Conservation (phyloP, 148 eudicot species). For the Silene uniflora region DNA sequence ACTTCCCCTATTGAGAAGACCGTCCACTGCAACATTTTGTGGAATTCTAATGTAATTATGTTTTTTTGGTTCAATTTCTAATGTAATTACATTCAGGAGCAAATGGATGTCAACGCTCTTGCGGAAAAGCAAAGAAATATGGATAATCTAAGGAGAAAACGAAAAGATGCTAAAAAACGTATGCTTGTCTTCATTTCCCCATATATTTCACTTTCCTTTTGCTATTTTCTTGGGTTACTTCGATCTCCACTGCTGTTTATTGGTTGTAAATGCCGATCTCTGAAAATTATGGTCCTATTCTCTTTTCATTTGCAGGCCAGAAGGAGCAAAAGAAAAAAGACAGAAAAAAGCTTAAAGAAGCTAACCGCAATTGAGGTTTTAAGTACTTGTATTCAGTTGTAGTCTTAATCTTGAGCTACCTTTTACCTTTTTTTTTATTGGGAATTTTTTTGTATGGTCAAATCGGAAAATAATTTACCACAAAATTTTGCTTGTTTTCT, state of each 20-base stretch:
- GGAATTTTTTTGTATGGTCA: neutral
- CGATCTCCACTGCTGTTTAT: neutral
- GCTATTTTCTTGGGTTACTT: neutral
- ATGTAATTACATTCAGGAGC: conserved; percentile 30
- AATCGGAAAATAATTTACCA: neutral
- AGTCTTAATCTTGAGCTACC: neutral
- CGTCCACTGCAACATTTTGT: neutral
- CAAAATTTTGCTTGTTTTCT: neutral
- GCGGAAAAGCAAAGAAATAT: conserved; percentile 58
- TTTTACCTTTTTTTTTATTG: neutral
- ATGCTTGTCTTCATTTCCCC: neutral
- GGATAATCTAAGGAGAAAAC: conserved; percentile 59
- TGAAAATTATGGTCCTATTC: neutral
- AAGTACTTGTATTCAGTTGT: too few relatives aligned
- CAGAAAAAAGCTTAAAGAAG: conserved; percentile 37
- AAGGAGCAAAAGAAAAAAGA: conserved; percentile 63
- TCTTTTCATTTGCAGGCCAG: conserved; percentile 42
- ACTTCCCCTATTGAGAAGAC: neutral
- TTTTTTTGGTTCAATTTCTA: too few relatives aligned
- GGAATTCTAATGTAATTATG: conserved; percentile 1
- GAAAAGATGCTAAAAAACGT: conserved; percentile 86
- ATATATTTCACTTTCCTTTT: neutral
- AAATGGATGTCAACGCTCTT: conserved; percentile 52
- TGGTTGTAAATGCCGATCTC: neutral
- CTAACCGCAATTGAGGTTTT: conserved; percentile 17